Evolutionary conservation across 257 asterid species (phyloP), one percentile per base, ranked within the genome.

Genomic region (Coffea canephora): DNA sequence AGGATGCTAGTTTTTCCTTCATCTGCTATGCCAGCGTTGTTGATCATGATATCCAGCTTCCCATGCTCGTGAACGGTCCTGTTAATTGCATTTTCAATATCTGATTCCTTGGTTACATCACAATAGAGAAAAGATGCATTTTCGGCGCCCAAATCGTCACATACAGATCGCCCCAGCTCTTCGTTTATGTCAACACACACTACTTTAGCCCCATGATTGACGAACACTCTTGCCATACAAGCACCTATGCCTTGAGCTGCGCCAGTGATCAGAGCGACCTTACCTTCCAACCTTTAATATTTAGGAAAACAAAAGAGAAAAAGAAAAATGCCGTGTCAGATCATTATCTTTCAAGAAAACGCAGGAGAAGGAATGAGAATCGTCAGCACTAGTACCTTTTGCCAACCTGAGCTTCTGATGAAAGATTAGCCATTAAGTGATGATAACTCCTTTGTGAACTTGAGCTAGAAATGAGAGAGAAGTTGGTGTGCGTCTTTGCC

Each of bases 201-300:
- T 25, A 90, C 91, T 70, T 73, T 84, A 2, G 91, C 91, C 8
- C 95, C 93, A 23, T 88, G 80, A 18, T 59, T 39, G 21, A 81
- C 69, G 50, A 89, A 89, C 18, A 75, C 73, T 48, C 25, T 76
- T 0, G 95, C 93, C 0, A 91, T 86, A 1, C 85, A 85, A 75
- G 88, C 86, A 18, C 93, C 93, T 0, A 89, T 84, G 65, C 95
- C 93, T 54, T 89, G 86, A 21, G 89, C 91, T 0, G 86, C 95
- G 23, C 91, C 95, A 0, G 95, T 90, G 68, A 89, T 83, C 0
- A 89, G 76, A 65, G 91, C 93, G 66, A 91, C 91, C 62, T 86
- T 91, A 82, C 87, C 89, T 55, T 81, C 82, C 5, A 90, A 82
- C 76, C 91, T 88, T 59, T 31, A 31, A 31, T 31, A 31, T 31